These are phyloP conservation scores for Melastoma candidum DNA, from an alignment of 441 rosid species.

Conservation along the genomic window DNA sequence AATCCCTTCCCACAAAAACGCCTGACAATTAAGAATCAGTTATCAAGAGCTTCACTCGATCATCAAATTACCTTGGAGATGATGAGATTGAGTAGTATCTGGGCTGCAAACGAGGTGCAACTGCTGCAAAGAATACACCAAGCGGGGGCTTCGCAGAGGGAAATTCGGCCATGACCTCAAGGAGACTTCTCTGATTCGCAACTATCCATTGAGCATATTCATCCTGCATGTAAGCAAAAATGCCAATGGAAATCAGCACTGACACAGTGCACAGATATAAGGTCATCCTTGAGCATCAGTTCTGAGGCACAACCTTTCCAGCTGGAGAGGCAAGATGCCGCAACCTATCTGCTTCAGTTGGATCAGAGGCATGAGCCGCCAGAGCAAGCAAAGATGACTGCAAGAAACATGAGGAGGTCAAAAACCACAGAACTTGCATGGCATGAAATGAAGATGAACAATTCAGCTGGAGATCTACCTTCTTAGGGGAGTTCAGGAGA, in stretches of 20 bases:
- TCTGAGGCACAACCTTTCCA: conserved; percentile 58
- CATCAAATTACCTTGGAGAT: conserved; percentile 59
- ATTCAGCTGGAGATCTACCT: conserved; percentile 31
- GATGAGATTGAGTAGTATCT: conserved; percentile 97
- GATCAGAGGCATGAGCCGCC: conserved; percentile 90
- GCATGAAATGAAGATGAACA: conserved; percentile 3
- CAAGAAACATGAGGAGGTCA: conserved; percentile 13
- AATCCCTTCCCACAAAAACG: too few relatives aligned
- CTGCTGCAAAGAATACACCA: conserved; percentile 92
- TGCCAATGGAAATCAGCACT: background rate
- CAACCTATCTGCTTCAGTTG: conserved; percentile 82
- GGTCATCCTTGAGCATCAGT: background rate
- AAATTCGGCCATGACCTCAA: conserved; percentile 87
- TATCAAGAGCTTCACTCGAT: too few relatives aligned
- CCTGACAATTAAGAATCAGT: too few relatives aligned
- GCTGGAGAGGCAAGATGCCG: conserved; percentile 88
- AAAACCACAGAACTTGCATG: conserved; percentile 2
- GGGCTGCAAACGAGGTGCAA: conserved; percentile 90
- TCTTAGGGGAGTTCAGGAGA: conserved; percentile 72
- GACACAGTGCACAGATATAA: too few relatives aligned
- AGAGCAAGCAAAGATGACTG: conserved; percentile 87
- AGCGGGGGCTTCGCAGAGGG: conserved; percentile 91
- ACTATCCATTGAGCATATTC: conserved; percentile 94
- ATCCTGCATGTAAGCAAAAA: conserved; percentile 36
- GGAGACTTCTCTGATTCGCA: conserved; percentile 87